Conservation (phyloP, 768 basidiomycete species). For the Macrolepiota dolichaula region DNA sequence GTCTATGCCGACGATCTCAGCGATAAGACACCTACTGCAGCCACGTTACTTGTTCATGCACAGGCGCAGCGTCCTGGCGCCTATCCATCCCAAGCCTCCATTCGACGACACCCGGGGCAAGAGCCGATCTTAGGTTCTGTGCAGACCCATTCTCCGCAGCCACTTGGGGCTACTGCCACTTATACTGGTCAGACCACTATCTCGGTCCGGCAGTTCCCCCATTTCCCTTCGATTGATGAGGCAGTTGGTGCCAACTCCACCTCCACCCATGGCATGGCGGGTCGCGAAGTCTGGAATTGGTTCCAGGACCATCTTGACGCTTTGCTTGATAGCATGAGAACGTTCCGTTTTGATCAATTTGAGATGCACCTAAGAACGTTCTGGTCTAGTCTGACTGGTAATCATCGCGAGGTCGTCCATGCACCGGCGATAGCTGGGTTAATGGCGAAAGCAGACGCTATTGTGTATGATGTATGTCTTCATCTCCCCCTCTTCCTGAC, state of each 20-base stretch:
- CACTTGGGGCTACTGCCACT: slow-evolving; percentile 35
- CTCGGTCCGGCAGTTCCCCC: slow-evolving; percentile 73
- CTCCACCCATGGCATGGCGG: slow-evolving; percentile 74
- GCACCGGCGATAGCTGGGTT: slow-evolving; percentile 84
- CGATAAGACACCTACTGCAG: slow-evolving; percentile 86
- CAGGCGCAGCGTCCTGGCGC: slow-evolving; percentile 62
- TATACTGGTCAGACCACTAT: slow-evolving; percentile 50
- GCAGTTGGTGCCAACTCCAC: slow-evolving; percentile 72
- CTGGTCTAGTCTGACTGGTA: slow-evolving; percentile 72
- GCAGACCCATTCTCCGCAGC: slow-evolving; percentile 55
- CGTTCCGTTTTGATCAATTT: slow-evolving; percentile 85
- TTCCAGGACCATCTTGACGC: slow-evolving; percentile 90
- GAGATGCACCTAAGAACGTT: slow-evolving; percentile 84
- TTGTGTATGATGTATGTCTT: slow-evolving; percentile 83
- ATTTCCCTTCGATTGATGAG: slow-evolving; percentile 86
- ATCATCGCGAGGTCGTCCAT: slow-evolving; percentile 85
- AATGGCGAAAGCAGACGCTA: slow-evolving; percentile 88
- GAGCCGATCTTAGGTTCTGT: slow-evolving; percentile 49
- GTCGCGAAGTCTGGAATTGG: slow-evolving; percentile 87
- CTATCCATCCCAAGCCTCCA: slow-evolving; percentile 69
- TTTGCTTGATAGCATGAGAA: slow-evolving; percentile 71
- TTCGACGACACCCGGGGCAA: slow-evolving; percentile 67
- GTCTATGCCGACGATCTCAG: slow-evolving; percentile 62
- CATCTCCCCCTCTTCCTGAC: slow-evolving; percentile 3
- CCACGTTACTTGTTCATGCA: slow-evolving; percentile 71